Percentiles rank a stretch among this genome's conserved stretches.
Conservation (phyloP, 2,329 filamentous ascomycete species). For the Fusarium sp. region DNA sequence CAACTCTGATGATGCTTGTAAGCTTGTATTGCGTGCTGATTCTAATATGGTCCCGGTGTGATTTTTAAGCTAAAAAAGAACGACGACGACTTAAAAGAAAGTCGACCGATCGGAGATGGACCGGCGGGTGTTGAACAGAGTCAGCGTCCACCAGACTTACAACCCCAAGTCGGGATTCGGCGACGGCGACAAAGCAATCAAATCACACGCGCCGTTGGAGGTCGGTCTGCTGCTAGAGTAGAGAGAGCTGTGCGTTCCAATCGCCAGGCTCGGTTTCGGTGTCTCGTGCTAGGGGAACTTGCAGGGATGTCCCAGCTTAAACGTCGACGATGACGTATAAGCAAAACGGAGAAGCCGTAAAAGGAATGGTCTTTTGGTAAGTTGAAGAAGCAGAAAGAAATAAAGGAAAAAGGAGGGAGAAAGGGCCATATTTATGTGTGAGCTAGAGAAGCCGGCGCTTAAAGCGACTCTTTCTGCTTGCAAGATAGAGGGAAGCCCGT, state of each 20-base stretch:
- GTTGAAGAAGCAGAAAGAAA: not conserved
- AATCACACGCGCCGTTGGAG: conserved; percentile 21
- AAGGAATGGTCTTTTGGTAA: not conserved
- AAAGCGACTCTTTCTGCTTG: not conserved
- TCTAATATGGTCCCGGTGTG: not conserved
- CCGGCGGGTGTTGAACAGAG: not conserved
- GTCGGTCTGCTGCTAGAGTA: not conserved
- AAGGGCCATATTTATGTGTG: not conserved
- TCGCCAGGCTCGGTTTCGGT: conserved; percentile 9
- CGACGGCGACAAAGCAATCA: conserved; percentile 5
- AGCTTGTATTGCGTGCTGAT: not conserved
- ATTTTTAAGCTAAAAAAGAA: conserved; percentile 15
- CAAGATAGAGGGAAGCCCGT: not conserved
- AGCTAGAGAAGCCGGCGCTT: not conserved
- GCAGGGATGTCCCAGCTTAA: conserved; percentile 26
- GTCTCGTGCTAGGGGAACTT: conserved; percentile 23
- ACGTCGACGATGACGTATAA: conserved; percentile 29
- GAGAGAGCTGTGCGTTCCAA: conserved; percentile 4
- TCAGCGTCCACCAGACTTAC: conserved; percentile 11
- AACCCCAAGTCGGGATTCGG: conserved; percentile 7
- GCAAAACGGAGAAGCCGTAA: not conserved
- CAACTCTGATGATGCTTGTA: not conserved
- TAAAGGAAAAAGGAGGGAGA: not conserved
- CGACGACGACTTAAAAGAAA: not conserved
- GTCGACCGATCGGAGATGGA: not conserved